phyloP scores from a whole-genome alignment of 805 yeast species.

The Torulaspora maleeae region DNA sequence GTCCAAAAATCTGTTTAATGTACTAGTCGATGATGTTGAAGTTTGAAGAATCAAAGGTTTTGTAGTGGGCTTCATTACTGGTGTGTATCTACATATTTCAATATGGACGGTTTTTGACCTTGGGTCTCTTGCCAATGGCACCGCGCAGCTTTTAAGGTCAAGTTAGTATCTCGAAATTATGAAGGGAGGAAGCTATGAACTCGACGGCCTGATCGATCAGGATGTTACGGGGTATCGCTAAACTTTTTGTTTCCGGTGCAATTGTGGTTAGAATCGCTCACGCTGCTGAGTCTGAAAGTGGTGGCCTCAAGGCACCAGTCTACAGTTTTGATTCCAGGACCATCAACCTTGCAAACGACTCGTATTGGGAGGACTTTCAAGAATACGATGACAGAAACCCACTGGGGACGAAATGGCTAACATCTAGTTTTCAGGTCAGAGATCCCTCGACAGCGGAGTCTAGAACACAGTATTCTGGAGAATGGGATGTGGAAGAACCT shows the following conservation, averaged over 20 bases:
- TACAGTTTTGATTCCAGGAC: conserved; percentile 34
- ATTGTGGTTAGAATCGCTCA: not conserved
- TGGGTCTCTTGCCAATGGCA: not conserved
- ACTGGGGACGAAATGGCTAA: conserved; percentile 47
- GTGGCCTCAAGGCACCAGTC: not conserved
- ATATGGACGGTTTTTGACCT: not conserved
- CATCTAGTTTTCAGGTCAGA: conserved; percentile 45
- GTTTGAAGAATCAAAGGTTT: conserved; percentile 5
- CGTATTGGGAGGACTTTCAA: conserved; percentile 65
- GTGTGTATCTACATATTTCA: not conserved
- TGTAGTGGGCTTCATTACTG: not conserved
- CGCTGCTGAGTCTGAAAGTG: not conserved
- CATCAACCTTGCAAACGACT: conserved; percentile 36
- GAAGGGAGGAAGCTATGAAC: not conserved
- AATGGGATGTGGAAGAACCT: conserved; percentile 68
- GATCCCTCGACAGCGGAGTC: conserved; percentile 33
- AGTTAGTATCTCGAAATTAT: not conserved
- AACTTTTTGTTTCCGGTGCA: not conserved
- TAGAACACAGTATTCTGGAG: conserved; percentile 57
- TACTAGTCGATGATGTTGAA: conserved; percentile 35
- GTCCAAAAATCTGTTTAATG: conserved; percentile 28
- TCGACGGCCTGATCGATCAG: not conserved
- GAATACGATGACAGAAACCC: conserved; percentile 36
- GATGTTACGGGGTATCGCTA: not conserved
- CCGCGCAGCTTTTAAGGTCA: not conserved